Conservation (phyloP, 2,329 filamentous ascomycete species). For the Xylariaceae sp. region DNA sequence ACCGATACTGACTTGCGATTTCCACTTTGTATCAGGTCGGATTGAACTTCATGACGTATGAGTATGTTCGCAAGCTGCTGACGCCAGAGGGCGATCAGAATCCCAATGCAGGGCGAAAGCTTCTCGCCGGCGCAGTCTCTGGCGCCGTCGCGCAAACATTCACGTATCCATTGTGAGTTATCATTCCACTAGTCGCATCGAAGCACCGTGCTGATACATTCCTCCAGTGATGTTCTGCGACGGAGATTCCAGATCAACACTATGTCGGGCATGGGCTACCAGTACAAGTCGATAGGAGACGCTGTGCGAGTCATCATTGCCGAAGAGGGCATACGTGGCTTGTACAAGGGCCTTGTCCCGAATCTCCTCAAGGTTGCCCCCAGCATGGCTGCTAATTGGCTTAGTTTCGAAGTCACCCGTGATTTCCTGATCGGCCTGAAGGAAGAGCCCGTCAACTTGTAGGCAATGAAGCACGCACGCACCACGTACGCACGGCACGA, state of each 20-base stretch:
- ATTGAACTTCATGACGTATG: slow-evolving; percentile 98
- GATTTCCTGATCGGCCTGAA: slow-evolving; percentile 71
- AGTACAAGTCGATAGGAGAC: slow-evolving; percentile 82
- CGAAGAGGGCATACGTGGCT: slow-evolving; percentile 75
- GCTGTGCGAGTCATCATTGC: slow-evolving; percentile 74
- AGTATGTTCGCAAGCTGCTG: slow-evolving; percentile 74
- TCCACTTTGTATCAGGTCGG: slow-evolving; percentile 58
- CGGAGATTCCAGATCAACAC: slow-evolving; percentile 98
- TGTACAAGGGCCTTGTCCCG: slow-evolving; percentile 95
- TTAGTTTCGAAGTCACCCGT: slow-evolving; percentile 90
- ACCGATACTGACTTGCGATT: slow-evolving; percentile 5
- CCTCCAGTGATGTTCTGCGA: slow-evolving; percentile 73
- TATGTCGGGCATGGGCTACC: slow-evolving; percentile 96
- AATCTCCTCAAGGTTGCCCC: slow-evolving; percentile 96
- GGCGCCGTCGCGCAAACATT: slow-evolving; percentile 94
- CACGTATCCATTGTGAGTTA: slow-evolving; percentile 90
- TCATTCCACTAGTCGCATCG: background rate
- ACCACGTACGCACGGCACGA: background rate
- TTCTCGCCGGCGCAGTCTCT: slow-evolving; percentile 87
- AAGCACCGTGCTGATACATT: slow-evolving; percentile 20
- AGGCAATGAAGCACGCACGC: slow-evolving; percentile 5
- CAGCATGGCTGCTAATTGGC: slow-evolving; percentile 97
- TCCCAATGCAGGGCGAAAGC: slow-evolving; percentile 71
- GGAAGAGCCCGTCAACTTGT: slow-evolving; percentile 34
- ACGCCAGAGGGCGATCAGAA: slow-evolving; percentile 85